A percentile compares a stretch with the other conserved stretches of the same genome.
Evolutionary conservation across 2,329 filamentous ascomycete species (phyloP).

Genomic region (Aureobasidium sp.): DNA sequence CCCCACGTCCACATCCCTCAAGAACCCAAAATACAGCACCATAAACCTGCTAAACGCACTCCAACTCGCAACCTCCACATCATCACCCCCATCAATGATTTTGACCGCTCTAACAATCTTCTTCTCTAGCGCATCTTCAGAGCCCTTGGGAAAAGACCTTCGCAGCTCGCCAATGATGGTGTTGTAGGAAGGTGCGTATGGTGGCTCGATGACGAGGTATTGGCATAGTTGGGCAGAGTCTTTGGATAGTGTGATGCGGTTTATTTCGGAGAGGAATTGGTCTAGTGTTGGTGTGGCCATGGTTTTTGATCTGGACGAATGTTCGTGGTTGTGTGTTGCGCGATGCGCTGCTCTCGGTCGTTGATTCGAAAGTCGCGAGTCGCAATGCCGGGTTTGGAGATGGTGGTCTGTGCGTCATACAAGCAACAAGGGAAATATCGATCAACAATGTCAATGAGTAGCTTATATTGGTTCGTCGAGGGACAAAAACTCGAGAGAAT

Average conservation of each 20-base stretch:
- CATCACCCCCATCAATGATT: conserved; percentile 52
- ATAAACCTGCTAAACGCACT: conserved; percentile 71
- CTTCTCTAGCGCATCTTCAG: conserved; percentile 46
- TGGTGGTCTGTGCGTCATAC: conserved; percentile 4
- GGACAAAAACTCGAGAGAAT: too few species aligned
- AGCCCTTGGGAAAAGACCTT: conserved; percentile 45
- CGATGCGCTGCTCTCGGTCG: background rate
- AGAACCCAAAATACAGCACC: conserved; percentile 71
- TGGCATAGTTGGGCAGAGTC: conserved; percentile 60
- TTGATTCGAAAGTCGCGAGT: background rate
- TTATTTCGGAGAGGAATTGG: conserved; percentile 61
- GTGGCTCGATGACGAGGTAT: conserved; percentile 69
- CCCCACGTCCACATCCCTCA: conserved; percentile 71
- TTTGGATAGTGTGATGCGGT: conserved; percentile 53
- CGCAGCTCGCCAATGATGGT: conserved; percentile 62
- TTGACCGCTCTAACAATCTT: conserved; percentile 60
- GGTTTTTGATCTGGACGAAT: background rate
- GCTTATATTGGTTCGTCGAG: background rate
- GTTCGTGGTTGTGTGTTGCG: background rate
- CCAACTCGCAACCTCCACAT: conserved; percentile 61
- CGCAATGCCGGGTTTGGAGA: background rate
- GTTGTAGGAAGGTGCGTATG: conserved; percentile 59
- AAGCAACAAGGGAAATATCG: background rate
- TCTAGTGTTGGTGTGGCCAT: conserved; percentile 51
- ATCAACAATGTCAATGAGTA: conserved; percentile 1